Evolutionary conservation across 768 basidiomycete genomes (phyloP), one percentile per base, ranked within the genome.

Genomic region (Podaxis mareebaensis): DNA sequence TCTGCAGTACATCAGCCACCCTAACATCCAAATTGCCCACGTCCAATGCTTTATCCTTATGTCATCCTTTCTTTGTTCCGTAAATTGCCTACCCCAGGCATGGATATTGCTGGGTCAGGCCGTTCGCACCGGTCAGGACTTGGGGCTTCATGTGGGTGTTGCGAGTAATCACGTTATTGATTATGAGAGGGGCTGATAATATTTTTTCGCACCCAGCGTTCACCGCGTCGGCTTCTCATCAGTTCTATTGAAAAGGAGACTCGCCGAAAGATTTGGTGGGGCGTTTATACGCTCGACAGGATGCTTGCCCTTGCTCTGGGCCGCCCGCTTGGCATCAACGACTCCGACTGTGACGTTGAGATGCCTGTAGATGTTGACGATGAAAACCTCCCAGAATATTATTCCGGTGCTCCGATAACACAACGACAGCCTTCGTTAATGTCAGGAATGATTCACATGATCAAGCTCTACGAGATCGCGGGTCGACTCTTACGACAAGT

Each of bases 81-180:
- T 96, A 68, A 96, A 96, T 71, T 95, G 94, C 71, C 84, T 96
- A 57, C 95, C 95, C 2, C 95, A 95, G 76, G 93, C 94, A 33
- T 96, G 95, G 95, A 85, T 96, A 66, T 82, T 95, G 62, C 85
- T 95, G 60, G 95, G 95, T 48, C 95, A 96, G 73, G 95, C 92
- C 24, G 86, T 96, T 53, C 87, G 95, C 64, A 87, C 87, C 64
- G 94, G 91, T 3, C 95, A 96, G 74, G 95, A 96, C 77, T 81
- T 96, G 46, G 95, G 95, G 51, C 83, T 96, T 68, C 95, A 96
- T 78, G 93, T 95, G 77, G 81, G 92, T 64, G 15, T 73, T 54
- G 63, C 26, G 63, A 58, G 62, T 22, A 54, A 48, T 58, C 56
- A 58, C 57, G 36, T 61, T 63, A 49, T 20, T 26, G 66, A 39